Evolutionary conservation across 176 grass and related monocot species (phyloP).

Genomic region (Aegilops speltoides): DNA sequence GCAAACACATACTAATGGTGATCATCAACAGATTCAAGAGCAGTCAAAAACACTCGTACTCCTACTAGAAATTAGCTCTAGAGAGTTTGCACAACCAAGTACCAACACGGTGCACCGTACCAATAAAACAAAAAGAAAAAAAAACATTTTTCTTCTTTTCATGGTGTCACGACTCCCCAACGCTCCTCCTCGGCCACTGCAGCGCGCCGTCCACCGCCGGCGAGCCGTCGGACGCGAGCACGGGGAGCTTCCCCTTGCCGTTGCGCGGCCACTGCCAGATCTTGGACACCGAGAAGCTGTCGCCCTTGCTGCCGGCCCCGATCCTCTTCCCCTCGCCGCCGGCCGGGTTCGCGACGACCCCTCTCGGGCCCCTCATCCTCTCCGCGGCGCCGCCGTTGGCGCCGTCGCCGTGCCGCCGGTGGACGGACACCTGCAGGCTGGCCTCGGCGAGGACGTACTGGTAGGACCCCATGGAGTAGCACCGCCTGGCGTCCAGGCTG

Average conservation of each 20-base stretch:
- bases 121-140: neutral
- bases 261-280: slow-evolving; percentile 94
- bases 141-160: neutral
- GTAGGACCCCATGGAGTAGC: slow-evolving; percentile 96
- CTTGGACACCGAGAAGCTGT: slow-evolving; percentile 99
- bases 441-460: slow-evolving; percentile 79
- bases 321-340: slow-evolving; percentile 65
- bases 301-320: slow-evolving; percentile 66
- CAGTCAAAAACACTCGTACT: neutral
- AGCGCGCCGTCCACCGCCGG: slow-evolving; percentile 50
- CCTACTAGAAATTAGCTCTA: slow-evolving; percentile 16
- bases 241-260: slow-evolving; percentile 85
- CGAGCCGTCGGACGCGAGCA: slow-evolving; percentile 61
- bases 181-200: slow-evolving; percentile 59
- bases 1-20: neutral
- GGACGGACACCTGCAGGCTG: slow-evolving; percentile 72
- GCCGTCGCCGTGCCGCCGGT: slow-evolving; percentile 47
- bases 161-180: slow-evolving; percentile 50
- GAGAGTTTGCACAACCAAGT: slow-evolving; percentile 13
- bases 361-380: slow-evolving; percentile 21
- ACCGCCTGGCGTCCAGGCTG: slow-evolving; percentile 80
- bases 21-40: slow-evolving; percentile 11
- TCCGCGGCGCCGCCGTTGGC: slow-evolving; percentile 1
- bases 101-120: neutral
- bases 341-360: slow-evolving; percentile 14